Conservation (phyloP, 1,284 basidiomycete genomes). For the Sporisorium sorghi region DNA sequence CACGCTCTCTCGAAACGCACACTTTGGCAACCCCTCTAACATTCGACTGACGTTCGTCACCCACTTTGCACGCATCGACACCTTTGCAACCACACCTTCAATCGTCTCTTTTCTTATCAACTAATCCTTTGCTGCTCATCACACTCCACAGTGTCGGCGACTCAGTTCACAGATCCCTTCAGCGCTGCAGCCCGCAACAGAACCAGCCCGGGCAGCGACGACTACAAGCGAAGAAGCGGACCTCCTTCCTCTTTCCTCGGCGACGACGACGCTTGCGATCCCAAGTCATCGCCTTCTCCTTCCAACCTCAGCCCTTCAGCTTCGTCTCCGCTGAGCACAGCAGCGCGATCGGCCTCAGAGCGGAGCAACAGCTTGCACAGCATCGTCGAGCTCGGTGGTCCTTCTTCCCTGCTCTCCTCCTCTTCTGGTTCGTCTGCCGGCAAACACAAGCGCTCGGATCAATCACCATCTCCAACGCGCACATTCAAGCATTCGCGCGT, state of each 20-base stretch:
- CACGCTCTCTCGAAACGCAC: background rate
- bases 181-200: conserved; percentile 33
- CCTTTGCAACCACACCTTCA: background rate
- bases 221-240: conserved; percentile 6
- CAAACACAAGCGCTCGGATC: conserved; percentile 42
- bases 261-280: conserved; percentile 44
- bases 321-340: conserved; percentile 34
- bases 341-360: conserved; percentile 24
- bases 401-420: conserved; percentile 20
- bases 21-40: background rate
- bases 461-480: conserved; percentile 38
- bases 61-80: background rate
- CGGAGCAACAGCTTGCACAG: conserved; percentile 33
- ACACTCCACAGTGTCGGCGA: conserved; percentile 31
- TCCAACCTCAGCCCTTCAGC: conserved; percentile 31
- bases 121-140: background rate
- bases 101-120: background rate
- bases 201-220: conserved; percentile 26
- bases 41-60: background rate
- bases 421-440: conserved; percentile 16
- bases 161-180: conserved; percentile 50
- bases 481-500: conserved; percentile 34
- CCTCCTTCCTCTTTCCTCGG: conserved; percentile 21
- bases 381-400: conserved; percentile 28
- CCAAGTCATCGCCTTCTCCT: conserved; percentile 42